A percentile compares a stretch with the other conserved stretches of the same genome.
Evolutionary conservation across 192 early-diverging fungal species (phyloP).

Genomic region (Backusella mclennaniae): DNA sequence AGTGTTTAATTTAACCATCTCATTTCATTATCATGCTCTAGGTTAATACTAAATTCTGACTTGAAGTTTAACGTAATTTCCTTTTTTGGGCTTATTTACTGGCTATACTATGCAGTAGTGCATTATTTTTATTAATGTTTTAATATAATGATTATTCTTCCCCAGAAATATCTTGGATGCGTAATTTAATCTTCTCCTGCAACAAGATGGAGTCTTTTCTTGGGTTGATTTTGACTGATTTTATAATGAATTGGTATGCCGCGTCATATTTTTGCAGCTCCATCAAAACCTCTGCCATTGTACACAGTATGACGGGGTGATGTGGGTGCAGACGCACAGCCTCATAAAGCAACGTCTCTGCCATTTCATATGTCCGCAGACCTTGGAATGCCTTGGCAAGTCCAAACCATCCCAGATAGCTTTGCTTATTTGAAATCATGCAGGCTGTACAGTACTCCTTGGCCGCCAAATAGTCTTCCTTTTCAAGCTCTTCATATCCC

Average conservation of each 20-base stretch:
- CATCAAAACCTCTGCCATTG: constrained; percentile 27
- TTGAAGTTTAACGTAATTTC: no score
- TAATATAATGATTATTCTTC: no score
- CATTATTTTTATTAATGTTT: no score
- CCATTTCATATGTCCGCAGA: constrained; percentile 14
- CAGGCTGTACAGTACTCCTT: constrained; percentile 26
- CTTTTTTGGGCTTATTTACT: no score
- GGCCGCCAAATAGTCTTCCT: constrained; percentile 22
- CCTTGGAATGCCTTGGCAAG: constrained; percentile 23
- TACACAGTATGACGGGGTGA: constrained; percentile 28
- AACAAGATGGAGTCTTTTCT: background rate
- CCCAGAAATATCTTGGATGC: background rate
- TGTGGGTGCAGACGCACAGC: constrained; percentile 25
- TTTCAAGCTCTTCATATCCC: constrained; percentile 35
- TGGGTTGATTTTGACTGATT: background rate
- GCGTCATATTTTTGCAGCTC: constrained; percentile 16
- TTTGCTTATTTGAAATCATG: constrained; percentile 26
- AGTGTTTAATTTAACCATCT: no score
- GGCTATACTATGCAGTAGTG: no score
- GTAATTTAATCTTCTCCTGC: background rate
- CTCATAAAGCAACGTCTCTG: constrained; percentile 21
- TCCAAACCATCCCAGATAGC: constrained; percentile 35
- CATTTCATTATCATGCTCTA: no score
- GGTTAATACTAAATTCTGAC: no score
- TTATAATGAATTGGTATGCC: constrained; percentile 1